A percentile compares a stretch with the other conserved stretches of the same genome.
phyloP scores from a whole-genome alignment of 2,329 filamentous ascomycete species.

The Neocucurbitaria cava region DNA sequence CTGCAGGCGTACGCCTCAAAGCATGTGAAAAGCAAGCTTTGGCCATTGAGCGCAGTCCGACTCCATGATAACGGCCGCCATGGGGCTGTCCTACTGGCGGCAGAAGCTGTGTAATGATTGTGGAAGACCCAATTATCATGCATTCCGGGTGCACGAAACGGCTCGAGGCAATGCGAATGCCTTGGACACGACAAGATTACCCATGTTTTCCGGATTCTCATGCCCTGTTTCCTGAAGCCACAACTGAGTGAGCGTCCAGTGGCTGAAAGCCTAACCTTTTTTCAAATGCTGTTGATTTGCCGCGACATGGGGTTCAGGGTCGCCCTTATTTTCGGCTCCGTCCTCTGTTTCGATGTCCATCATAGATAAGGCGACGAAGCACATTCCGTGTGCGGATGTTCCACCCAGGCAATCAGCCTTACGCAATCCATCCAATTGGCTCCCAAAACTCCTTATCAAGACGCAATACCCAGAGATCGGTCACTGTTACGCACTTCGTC shows the following conservation, averaged over 20 bases:
- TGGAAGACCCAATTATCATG: not conserved
- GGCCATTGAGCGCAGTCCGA: conserved; percentile 12
- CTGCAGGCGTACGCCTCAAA: conserved; percentile 14
- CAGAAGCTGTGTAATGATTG: not conserved
- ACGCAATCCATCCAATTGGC: conserved; percentile 5
- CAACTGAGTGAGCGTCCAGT: too few relatives aligned
- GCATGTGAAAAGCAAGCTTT: conserved; percentile 35
- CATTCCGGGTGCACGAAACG: not conserved
- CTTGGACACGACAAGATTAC: not conserved
- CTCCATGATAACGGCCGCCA: conserved; percentile 22
- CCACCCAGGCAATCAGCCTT: not conserved
- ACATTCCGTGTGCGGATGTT: not conserved
- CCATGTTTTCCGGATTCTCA: not conserved
- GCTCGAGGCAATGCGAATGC: not conserved
- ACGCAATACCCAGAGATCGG: conserved; percentile 8
- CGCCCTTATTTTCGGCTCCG: not conserved
- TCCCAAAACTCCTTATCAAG: not conserved
- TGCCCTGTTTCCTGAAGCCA: not conserved
- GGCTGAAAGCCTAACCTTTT: too few relatives aligned
- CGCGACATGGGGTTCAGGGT: not conserved
- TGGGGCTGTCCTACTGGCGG: conserved; percentile 12
- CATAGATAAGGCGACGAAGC: not conserved
- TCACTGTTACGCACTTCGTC: conserved; percentile 9
- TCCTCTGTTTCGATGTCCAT: not conserved
- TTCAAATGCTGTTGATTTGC: not conserved